Percentiles rank a stretch among this genome's conserved stretches.
These are phyloP conservation scores for Aegilops sharonensis DNA, from an alignment of 176 grass and related monocot species.

Conservation along the genomic window DNA sequence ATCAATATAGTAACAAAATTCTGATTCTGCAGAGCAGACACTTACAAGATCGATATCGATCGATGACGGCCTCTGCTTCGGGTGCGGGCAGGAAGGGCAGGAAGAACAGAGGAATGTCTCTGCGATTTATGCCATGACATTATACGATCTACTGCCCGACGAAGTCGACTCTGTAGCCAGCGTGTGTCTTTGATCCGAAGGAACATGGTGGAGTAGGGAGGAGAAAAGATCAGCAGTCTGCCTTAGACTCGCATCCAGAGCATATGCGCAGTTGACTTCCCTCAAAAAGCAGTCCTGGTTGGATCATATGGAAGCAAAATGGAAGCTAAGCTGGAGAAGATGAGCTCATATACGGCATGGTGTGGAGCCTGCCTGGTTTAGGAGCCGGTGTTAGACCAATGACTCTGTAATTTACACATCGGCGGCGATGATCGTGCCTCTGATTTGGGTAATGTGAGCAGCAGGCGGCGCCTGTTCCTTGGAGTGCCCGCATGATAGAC, in stretches of 20 bases:
- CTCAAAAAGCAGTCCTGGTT: neutral
- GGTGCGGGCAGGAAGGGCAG: neutral
- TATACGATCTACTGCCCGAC: neutral
- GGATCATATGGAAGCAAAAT: neutral
- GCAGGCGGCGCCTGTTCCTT: no score
- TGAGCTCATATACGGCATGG: neutral
- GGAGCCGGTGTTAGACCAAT: neutral
- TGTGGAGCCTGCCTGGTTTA: neutral
- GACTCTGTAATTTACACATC: no score
- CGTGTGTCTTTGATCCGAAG: neutral
- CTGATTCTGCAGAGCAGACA: neutral
- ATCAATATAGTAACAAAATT: neutral
- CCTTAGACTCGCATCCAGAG: neutral
- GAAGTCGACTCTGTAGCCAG: no score
- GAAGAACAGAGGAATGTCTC: neutral
- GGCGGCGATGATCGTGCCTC: no score
- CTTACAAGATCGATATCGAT: constrained; percentile 1
- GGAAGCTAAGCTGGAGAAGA: neutral
- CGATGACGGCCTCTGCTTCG: neutral
- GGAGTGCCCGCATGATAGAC: no score
- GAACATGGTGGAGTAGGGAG: neutral
- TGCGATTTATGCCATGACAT: neutral
- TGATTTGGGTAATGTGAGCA: no score
- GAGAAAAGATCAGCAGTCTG: neutral
- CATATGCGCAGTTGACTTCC: neutral